Evolutionary conservation across 2,329 filamentous ascomycete genomes (phyloP), one percentile per base, ranked within the genome.

Genomic region (Hypoxylon sp.): DNA sequence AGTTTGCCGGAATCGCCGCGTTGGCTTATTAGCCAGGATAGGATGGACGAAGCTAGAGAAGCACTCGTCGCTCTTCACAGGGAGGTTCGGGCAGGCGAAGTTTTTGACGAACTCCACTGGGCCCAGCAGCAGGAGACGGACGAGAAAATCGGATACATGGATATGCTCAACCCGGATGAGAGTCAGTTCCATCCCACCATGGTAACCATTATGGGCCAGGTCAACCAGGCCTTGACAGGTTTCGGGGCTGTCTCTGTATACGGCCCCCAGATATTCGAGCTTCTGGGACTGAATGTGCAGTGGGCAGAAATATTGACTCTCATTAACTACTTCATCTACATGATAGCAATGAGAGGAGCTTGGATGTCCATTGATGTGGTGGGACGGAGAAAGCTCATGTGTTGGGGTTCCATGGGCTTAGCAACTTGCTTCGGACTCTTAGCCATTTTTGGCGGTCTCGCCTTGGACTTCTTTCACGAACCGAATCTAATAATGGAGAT

Each of bases 211-310:
- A 88, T 89, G 85, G 85, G 85, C 0, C 86, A 89, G 72, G 74
- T 88, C 68, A 88, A 88, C 68, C 87, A 89, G 72, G 84, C 84
- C 1, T 73, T 86, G 52, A 86, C 84, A 0, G 83, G 84, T 7
- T 87, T 87, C 56, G 85, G 85, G 2, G 87, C 86, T 0, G 84
- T 89, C 2, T 85, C 82, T 17, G 86, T 89, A 2, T 89, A 89
- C 60, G 87, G 86, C 0, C 85, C 86, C 2, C 87, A 89, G 67
- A 88, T 89, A 55, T 89, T 89, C 72, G 81, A 86, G 65, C 81
- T 89, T 8, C 81, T 89, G 3, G 85, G 86, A 15, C 87, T 88
- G 71, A 72, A 74, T 17, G 80, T 82, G 34, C 75, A 75, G 3
- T 76, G 75, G 15, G 81, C 86, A 1, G 86, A 89, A 72, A 84